A percentile compares a stretch with the other conserved stretches of the same genome.
Evolutionary conservation across 2,329 filamentous ascomycete species (phyloP).

Genomic region (Endocalyx cinctus): DNA sequence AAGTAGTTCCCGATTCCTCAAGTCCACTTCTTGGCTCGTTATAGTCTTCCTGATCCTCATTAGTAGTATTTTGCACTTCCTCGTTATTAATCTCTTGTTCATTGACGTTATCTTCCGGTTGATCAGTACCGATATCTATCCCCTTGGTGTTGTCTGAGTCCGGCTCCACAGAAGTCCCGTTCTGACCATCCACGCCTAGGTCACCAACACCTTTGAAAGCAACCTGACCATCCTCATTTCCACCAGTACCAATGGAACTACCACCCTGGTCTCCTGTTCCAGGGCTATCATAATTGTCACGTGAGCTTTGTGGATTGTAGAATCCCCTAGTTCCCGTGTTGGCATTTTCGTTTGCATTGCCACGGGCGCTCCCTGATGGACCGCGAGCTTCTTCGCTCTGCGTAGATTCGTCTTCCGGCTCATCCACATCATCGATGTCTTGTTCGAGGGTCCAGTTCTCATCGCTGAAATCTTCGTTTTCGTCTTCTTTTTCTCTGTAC

Average conservation of each 20-base stretch:
- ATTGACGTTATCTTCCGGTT: background rate
- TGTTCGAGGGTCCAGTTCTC: no score
- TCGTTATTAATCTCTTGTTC: background rate
- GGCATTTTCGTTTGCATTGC: background rate
- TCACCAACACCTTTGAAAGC: background rate
- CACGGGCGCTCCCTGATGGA: background rate
- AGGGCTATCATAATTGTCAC: no score
- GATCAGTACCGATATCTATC: background rate
- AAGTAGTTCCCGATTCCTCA: background rate
- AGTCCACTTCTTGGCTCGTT: background rate
- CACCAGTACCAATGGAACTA: background rate
- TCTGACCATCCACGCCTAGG: no score
- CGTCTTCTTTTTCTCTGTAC: background rate
- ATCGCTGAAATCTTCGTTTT: background rate
- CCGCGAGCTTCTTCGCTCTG: background rate
- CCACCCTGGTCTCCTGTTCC: no score
- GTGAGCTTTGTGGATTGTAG: no score
- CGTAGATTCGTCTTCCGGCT: no score
- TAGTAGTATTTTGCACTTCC: background rate
- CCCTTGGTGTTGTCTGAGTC: no score
- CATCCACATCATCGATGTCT: no score
- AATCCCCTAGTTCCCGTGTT: no score
- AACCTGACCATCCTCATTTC: background rate
- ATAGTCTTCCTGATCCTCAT: no score
- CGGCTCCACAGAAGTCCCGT: no score